A percentile compares a stretch with the other conserved stretches of the same genome.
phyloP scores from a whole-genome alignment of 2,329 filamentous ascomycete species.

The Lachnellula hyalina region DNA sequence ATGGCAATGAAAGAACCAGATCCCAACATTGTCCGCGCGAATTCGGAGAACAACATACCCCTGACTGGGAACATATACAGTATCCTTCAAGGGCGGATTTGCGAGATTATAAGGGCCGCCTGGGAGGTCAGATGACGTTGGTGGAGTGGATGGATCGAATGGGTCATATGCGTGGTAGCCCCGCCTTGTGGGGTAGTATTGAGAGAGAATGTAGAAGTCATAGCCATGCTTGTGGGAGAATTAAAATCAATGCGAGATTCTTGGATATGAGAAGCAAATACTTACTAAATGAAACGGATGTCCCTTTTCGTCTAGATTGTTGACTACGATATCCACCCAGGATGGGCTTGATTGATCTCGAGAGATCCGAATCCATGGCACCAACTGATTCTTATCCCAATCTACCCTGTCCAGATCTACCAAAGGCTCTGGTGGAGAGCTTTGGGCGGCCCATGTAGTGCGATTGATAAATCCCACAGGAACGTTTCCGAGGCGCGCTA shows the following conservation, averaged over 20 bases:
- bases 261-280: not conserved
- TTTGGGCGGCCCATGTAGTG: conserved; percentile 37
- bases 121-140: not conserved
- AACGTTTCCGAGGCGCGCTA: conserved; percentile 36
- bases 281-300: conserved; percentile 46
- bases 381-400: conserved; percentile 37
- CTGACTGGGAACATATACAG: conserved; percentile 33
- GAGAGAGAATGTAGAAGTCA: conserved; percentile 15
- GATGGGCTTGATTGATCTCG: conserved; percentile 12
- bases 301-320: conserved; percentile 44
- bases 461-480: conserved; percentile 42
- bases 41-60: conserved; percentile 42
- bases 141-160: conserved; percentile 16
- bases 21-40: conserved; percentile 43
- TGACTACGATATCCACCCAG: conserved; percentile 45
- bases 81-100: conserved; percentile 39
- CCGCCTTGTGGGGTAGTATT: not conserved
- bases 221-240: conserved; percentile 21
- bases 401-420: conserved; percentile 28
- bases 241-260: not conserved
- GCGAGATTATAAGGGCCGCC: not conserved
- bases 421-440: conserved; percentile 25
- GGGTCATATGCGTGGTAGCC: conserved; percentile 32
- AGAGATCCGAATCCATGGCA: conserved; percentile 27
- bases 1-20: conserved; percentile 48